phyloP scores from a whole-genome alignment of 441 rosid species.

The Eutrema salsugineum region DNA sequence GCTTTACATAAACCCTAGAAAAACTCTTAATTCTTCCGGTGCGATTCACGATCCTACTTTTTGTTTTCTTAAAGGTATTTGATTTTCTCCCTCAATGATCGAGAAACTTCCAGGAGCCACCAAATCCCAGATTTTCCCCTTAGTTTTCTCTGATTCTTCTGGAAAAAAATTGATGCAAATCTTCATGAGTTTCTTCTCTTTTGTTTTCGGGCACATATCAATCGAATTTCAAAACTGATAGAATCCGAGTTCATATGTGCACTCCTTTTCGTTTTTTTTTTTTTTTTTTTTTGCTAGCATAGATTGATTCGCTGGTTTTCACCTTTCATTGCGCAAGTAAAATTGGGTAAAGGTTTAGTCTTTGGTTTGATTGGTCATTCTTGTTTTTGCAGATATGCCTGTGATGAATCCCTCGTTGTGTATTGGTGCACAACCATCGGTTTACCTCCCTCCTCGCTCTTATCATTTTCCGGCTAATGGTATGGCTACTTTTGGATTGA shows the following conservation, averaged over 20 bases:
- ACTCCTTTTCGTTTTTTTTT: background rate
- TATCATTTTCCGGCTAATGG: background rate
- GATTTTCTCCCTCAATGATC: background rate
- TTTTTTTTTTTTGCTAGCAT: background rate
- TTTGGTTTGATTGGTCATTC: background rate
- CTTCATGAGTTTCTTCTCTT: background rate
- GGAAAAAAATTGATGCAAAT: background rate
- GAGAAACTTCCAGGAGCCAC: background rate
- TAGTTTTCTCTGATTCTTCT: background rate
- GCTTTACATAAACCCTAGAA: constrained; percentile 22
- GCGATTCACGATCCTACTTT: background rate
- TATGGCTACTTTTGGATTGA: background rate
- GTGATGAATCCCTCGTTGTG: constrained; percentile 17
- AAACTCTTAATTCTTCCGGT: constrained; percentile 10
- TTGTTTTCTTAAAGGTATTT: background rate
- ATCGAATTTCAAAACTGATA: background rate
- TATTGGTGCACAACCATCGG: constrained; percentile 11
- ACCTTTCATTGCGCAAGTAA: background rate
- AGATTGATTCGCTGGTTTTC: background rate
- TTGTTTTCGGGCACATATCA: background rate
- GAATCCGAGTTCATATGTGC: background rate
- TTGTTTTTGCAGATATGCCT: constrained; percentile 2
- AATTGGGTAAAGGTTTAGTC: background rate
- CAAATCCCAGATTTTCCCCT: background rate
- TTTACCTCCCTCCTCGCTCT: constrained; percentile 12